A percentile compares a stretch with the other conserved stretches of the same genome.
Conservation (phyloP, 495 filamentous ascomycete species). For the Staphylotrichum longicolle region DNA sequence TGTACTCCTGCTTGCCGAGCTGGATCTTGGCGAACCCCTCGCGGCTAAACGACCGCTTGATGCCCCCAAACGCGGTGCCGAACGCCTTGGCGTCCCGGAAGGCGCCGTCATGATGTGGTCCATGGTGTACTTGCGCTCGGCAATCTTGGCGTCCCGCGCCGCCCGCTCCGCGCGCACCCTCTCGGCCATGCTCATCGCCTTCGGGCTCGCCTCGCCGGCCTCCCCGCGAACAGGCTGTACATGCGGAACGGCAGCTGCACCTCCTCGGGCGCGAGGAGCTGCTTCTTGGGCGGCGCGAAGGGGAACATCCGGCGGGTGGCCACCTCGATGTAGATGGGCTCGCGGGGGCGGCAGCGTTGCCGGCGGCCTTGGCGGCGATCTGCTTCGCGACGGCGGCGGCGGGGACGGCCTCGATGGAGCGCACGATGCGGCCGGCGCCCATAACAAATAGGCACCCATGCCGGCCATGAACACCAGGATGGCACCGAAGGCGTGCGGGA, state of each 20-base stretch:
- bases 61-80: constrained; percentile 30
- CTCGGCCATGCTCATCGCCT: constrained; percentile 25
- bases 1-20: constrained; percentile 41
- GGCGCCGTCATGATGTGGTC: constrained; percentile 48
- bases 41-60: constrained; percentile 43
- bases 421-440: constrained; percentile 42
- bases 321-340: constrained; percentile 39
- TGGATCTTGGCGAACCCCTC: constrained; percentile 48
- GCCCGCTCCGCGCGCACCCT: constrained; percentile 27
- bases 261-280: constrained; percentile 34
- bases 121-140: constrained; percentile 44
- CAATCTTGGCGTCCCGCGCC: constrained; percentile 32
- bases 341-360: not conserved
- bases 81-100: constrained; percentile 44
- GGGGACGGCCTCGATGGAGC: constrained; percentile 41
- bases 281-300: constrained; percentile 36
- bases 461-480: constrained; percentile 46
- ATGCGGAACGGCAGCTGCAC: constrained; percentile 41
- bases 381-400: not conserved
- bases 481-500: constrained; percentile 44
- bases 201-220: constrained; percentile 1
- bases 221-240: constrained; percentile 23
- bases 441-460: constrained; percentile 46
- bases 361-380: not conserved
- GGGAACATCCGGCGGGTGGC: constrained; percentile 38